phyloP scores from a whole-genome alignment of 805 yeast genomes.

The Saturnispora gosingensis region DNA sequence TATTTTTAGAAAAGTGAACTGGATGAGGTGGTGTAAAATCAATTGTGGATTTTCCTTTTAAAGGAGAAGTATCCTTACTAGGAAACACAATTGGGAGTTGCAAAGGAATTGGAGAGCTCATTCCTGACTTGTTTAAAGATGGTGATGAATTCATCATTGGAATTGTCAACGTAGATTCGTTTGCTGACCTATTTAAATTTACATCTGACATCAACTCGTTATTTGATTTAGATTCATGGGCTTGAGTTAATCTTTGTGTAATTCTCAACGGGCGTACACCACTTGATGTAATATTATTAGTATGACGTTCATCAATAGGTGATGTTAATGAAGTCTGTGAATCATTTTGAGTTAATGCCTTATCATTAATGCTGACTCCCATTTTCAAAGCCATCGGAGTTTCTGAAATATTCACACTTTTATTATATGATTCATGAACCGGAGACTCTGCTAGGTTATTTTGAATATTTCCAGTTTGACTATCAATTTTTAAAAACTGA shows the following conservation, averaged over 20 bases:
- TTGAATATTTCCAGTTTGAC: neutral
- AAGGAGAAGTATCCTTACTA: constrained; percentile 8
- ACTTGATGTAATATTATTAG: constrained; percentile 25
- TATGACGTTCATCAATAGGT: neutral
- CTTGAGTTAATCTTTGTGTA: constrained; percentile 39
- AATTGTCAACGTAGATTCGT: neutral
- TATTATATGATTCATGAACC: neutral
- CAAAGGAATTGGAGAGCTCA: constrained; percentile 6
- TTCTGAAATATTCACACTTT: constrained; percentile 5
- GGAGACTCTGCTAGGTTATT: neutral
- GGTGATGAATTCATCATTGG: constrained; percentile 11
- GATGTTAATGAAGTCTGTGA: constrained; percentile 3
- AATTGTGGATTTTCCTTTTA: neutral
- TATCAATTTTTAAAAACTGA: neutral
- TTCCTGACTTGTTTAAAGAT: constrained; percentile 9
- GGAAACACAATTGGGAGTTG: constrained; percentile 9
- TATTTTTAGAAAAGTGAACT: neutral
- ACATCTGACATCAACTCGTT: neutral
- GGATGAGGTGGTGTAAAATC: neutral
- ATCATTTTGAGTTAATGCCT: neutral
- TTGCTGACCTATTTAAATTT: constrained; percentile 1
- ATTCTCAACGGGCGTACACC: constrained; percentile 66
- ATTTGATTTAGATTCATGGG: constrained; percentile 1
- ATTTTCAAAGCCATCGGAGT: constrained; percentile 12
- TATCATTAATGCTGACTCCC: neutral